phyloP scores from a whole-genome alignment of 2,329 filamentous ascomycete species.

The Colletotrichum sp. region DNA sequence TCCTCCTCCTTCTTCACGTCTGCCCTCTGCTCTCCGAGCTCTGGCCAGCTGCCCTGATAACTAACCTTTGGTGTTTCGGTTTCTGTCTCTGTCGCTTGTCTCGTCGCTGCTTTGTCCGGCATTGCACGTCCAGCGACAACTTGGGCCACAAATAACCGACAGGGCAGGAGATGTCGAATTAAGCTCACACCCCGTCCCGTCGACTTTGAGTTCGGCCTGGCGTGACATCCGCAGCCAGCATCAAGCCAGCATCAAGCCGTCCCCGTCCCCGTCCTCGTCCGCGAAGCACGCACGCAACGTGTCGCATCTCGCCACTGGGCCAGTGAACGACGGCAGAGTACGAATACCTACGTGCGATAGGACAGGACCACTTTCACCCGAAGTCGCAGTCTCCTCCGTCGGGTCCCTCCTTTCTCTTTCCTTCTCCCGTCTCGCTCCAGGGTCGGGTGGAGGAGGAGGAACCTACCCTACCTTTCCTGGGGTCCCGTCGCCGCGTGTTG shows the following conservation, averaged over 20 bases:
- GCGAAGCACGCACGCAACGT: neutral
- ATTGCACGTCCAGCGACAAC: neutral
- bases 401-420: neutral
- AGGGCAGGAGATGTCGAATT: slow-evolving; percentile 11
- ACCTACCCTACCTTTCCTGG: neutral
- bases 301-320: neutral
- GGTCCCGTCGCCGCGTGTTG: neutral
- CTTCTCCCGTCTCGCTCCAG: neutral
- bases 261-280: neutral
- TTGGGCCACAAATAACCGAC: neutral
- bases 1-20: neutral
- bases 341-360: neutral
- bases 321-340: neutral
- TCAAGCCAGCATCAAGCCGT: neutral
- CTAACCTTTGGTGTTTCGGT: neutral
- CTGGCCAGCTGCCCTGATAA: neutral
- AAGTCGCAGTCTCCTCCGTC: slow-evolving; percentile 13
- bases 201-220: slow-evolving; percentile 1
- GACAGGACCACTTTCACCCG: slow-evolving; percentile 16
- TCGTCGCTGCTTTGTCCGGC: neutral
- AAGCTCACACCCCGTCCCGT: slow-evolving; percentile 14
- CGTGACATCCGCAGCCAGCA: neutral
- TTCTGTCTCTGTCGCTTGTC: neutral
- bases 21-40: neutral
- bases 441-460: neutral